Evolutionary conservation across 2,329 filamentous ascomycete species (phyloP).

Genomic region (Aspergillus oerlinghausenensis): DNA sequence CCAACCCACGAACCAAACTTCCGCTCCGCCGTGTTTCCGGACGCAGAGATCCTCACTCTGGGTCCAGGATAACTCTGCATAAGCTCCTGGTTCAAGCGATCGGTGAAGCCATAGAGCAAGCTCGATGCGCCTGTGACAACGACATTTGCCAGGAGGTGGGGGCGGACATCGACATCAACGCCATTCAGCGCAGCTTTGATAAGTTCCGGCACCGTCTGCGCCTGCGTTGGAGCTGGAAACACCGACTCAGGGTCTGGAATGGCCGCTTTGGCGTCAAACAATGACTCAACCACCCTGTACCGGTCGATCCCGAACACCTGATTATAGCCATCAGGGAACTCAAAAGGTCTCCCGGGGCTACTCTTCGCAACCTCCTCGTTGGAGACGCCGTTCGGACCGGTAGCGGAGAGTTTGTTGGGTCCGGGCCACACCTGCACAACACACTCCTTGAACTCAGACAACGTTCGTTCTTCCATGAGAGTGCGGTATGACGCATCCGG

Average conservation of each 20-base stretch:
- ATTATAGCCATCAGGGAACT: slow-evolving; percentile 96
- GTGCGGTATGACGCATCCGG: slow-evolving; percentile 68
- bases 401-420: slow-evolving; percentile 59
- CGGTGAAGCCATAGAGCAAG: slow-evolving; percentile 85
- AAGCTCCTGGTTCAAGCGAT: slow-evolving; percentile 82
- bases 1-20: slow-evolving; percentile 95
- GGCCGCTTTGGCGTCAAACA: slow-evolving; percentile 83
- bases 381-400: slow-evolving; percentile 48
- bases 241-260: slow-evolving; percentile 47
- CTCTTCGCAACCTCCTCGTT: slow-evolving; percentile 73
- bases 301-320: slow-evolving; percentile 89
- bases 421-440: slow-evolving; percentile 92
- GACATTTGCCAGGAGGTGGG: slow-evolving; percentile 78
- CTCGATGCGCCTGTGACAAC: slow-evolving; percentile 88
- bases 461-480: slow-evolving; percentile 85
- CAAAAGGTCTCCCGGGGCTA: slow-evolving; percentile 80
- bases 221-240: slow-evolving; percentile 56
- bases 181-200: slow-evolving; percentile 71
- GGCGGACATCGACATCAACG: slow-evolving; percentile 84
- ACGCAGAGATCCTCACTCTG: slow-evolving; percentile 81
- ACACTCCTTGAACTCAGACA: slow-evolving; percentile 96
- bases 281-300: slow-evolving; percentile 77
- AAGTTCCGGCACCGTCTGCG: slow-evolving; percentile 77
- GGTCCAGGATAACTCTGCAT: slow-evolving; percentile 76
- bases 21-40: slow-evolving; percentile 79